Evolutionary conservation across 768 basidiomycete genomes (phyloP), one percentile per base, ranked within the genome.

Genomic region (Tricholoma terreum): DNA sequence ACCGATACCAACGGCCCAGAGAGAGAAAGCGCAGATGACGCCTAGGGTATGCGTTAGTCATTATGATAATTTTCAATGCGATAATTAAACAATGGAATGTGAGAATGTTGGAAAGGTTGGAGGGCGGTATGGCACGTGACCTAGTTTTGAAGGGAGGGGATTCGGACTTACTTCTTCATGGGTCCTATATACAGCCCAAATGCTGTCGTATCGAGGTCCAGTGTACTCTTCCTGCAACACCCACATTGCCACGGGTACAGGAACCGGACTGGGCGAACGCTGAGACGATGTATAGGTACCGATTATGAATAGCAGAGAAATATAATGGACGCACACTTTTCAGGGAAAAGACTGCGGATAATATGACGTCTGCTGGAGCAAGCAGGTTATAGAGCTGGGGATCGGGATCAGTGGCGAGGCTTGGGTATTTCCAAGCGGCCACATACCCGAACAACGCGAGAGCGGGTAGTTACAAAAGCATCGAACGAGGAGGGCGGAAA

Each of bases 101-200:
- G 49, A 17, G 36, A 24, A 55, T 27, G 38, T 50, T 6, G 24
- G 24, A 27, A 27, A 27, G 24, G 24, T 27, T n/a, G n/a, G n/a
- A n/a, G n/a, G n/a, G n/a, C n/a, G n/a, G n/a, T n/a, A n/a, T n/a
- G n/a, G n/a, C n/a, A n/a, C n/a, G n/a, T n/a, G n/a, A n/a, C n/a
- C n/a, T n/a, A n/a, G n/a, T n/a, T n/a, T n/a, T n/a, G 36, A 22
- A 7, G 15, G 14, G 42, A 57, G 49, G 11, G 36, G 34, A 49
- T 43, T 49, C 42, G 31, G 54, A 69, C 85, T 64, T 58, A 87
- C 85, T 75, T 87, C 84, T 65, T 81, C 79, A 60, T 87, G 86
- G 0, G 80, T 78, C 58, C 68, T 69, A 69, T 85, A 86, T 8
- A 86, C 79, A 1, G 80, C 77, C 83, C 82, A 87, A 10, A 82